These are phyloP conservation scores for Raffaelea arxii DNA, from an alignment of 2,329 filamentous ascomycete genomes.

Conservation along the genomic window DNA sequence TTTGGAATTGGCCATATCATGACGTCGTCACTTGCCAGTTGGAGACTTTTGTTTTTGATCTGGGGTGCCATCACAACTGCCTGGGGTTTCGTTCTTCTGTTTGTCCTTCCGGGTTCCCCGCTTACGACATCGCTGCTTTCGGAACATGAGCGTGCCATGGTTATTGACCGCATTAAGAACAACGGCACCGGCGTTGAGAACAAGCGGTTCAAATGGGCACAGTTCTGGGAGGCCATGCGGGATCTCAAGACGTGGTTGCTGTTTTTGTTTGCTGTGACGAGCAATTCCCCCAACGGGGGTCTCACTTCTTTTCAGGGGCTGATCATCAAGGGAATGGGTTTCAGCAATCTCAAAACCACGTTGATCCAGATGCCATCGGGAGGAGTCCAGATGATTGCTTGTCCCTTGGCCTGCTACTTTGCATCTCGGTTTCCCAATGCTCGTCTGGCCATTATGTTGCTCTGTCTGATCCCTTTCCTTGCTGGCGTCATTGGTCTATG, in stretches of 20 bases:
- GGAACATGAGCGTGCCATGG: constrained; percentile 26
- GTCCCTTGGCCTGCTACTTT: background rate
- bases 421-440: background rate
- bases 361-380: constrained; percentile 27
- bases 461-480: constrained; percentile 1
- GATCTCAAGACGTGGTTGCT: constrained; percentile 29
- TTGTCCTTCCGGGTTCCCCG: constrained; percentile 30
- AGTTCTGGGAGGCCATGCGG: constrained; percentile 33
- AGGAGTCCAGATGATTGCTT: constrained; percentile 17
- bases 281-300: constrained; percentile 14
- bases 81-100: constrained; percentile 12
- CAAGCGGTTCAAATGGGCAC: constrained; percentile 34
- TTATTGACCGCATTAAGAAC: constrained; percentile 11
- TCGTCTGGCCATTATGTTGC: constrained; percentile 3
- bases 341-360: constrained; percentile 14
- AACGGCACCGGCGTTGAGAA: constrained; percentile 21
- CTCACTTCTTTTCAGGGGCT: constrained; percentile 11
- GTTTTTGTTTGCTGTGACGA: constrained; percentile 10
- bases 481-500: background rate
- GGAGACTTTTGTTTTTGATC: constrained; percentile 28
- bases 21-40: constrained; percentile 16
- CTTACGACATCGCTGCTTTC: constrained; percentile 29
- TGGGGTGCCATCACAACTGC: constrained; percentile 20
- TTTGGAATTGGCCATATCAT: constrained; percentile 23
- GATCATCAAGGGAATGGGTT: constrained; percentile 14